Evolutionary conservation across 768 basidiomycete species (phyloP), one percentile per base, ranked within the genome.

Genomic region (Grammothele lineata): DNA sequence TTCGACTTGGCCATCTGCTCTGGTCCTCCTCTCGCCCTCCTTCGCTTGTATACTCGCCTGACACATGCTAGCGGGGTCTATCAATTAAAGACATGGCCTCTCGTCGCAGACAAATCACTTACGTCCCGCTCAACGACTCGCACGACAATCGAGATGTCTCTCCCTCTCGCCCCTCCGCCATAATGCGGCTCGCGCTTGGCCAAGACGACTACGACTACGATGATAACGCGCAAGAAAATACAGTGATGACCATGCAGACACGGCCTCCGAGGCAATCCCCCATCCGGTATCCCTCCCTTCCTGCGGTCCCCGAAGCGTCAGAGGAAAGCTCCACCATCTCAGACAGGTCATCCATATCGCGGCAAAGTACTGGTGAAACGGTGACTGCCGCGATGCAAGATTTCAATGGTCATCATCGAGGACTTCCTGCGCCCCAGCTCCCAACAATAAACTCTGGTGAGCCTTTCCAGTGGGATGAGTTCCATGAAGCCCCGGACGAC

Each of bases 371-470:
- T 14, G 48, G 51, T 15, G 23, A 37, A 11, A 50, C 58, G 18
- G 40, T 54, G 5, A 50, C 42, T 24, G 50, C 44, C n/a, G 39
- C 41, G 27, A 27, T 37, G 45, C 37, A 37, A 24, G 25, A 26
- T 19, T 37, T 43, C 23, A 18, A 17, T 24, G 15, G 23, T 38
- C 41, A 35, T 9, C 3, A 30, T 18, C 45, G 18, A 7, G 30
- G 26, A 22, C 41, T 18, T n/a, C 15, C 42, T 38, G 11, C 30
- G 33, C 21, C 43, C 12, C 22, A 43, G 12, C 48, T 66, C 3
- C 65, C 65, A 11, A 66, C 64, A 0, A 66, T 66, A 41, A 57
- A 60, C 44, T 64, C 64, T 15, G 65, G 65, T 22, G 62, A 64
- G 44, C 61, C 63, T 4, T 43, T 66, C 15, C 40, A 57, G 15